phyloP scores from a whole-genome alignment of 768 basidiomycete species.

The Podaxis mareebaensis region DNA sequence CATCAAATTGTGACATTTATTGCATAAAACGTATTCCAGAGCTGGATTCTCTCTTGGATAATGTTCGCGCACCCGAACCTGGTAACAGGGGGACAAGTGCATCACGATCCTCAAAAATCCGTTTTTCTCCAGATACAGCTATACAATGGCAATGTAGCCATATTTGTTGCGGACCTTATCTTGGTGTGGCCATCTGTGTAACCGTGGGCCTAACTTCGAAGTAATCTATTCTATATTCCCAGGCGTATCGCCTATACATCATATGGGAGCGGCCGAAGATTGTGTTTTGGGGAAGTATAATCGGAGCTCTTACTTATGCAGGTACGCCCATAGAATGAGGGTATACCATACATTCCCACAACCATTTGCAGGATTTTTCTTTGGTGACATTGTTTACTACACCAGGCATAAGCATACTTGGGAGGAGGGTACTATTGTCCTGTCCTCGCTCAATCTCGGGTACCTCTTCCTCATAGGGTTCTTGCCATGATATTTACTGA shows the following conservation, averaged over 20 bases:
- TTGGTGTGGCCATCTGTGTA: not conserved
- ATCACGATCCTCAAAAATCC: not conserved
- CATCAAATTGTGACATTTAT: not conserved
- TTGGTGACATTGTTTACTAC: not conserved
- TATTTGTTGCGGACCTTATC: constrained; percentile 6
- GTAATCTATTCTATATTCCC: not conserved
- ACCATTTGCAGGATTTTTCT: not conserved
- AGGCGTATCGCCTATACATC: constrained; percentile 9
- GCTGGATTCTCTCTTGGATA: constrained; percentile 1
- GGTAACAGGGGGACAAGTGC: not conserved
- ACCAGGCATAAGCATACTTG: not conserved
- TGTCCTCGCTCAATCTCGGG: not conserved
- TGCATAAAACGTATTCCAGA: not conserved
- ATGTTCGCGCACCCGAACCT: not conserved
- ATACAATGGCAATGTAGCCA: not conserved
- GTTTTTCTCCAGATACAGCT: not conserved
- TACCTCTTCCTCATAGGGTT: not conserved
- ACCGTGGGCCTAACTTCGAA: not conserved
- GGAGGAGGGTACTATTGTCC: not conserved
- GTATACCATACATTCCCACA: not conserved
- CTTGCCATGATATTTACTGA: too few species aligned
- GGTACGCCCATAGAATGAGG: not conserved
- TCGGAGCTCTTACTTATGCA: not conserved
- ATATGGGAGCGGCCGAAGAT: not conserved
- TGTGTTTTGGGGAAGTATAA: not conserved